A percentile compares a stretch with the other conserved stretches of the same genome.
Evolutionary conservation across 2,329 filamentous ascomycete species (phyloP).

Genomic region (Onygena corvina): DNA sequence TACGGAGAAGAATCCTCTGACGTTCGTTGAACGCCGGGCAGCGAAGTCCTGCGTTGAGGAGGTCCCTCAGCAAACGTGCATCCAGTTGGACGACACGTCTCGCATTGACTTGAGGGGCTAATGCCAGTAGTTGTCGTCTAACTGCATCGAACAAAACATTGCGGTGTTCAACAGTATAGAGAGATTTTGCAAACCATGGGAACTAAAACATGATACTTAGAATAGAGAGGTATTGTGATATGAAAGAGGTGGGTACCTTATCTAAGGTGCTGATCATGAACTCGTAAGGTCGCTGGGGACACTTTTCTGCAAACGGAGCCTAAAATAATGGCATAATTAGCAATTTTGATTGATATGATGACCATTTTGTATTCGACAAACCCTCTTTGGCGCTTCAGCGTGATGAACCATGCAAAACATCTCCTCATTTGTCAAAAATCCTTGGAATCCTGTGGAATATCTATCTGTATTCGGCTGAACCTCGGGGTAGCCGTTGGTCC

Average conservation of each 20-base stretch:
- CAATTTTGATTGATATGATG: not conserved
- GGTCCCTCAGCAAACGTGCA: constrained; percentile 27
- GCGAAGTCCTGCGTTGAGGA: constrained; percentile 31
- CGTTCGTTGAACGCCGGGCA: constrained; percentile 36
- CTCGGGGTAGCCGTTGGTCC: constrained; percentile 29
- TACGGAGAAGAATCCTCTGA: constrained; percentile 29
- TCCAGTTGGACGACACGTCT: constrained; percentile 29
- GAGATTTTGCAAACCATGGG: constrained; percentile 37
- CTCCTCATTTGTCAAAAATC: constrained; percentile 42
- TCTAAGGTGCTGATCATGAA: constrained; percentile 40
- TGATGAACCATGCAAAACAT: constrained; percentile 36
- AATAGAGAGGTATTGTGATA: not conserved
- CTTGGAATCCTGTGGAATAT: constrained; percentile 40
- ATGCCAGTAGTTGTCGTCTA: constrained; percentile 41
- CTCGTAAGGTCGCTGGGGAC: constrained; percentile 43
- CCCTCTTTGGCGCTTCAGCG: constrained; percentile 39
- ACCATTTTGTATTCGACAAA: constrained; percentile 24
- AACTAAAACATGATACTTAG: constrained; percentile 27
- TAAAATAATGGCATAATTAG: constrained; percentile 16
- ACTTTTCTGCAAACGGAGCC: constrained; percentile 40
- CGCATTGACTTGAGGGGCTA: constrained; percentile 51
- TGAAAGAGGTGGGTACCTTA: constrained; percentile 30
- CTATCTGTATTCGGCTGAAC: constrained; percentile 28
- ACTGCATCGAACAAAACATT: constrained; percentile 34
- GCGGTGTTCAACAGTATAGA: constrained; percentile 39